Base-by-base conservation (phyloP, 108 stramenopile genomes). In the Stephanodiscus triporus region DNA sequence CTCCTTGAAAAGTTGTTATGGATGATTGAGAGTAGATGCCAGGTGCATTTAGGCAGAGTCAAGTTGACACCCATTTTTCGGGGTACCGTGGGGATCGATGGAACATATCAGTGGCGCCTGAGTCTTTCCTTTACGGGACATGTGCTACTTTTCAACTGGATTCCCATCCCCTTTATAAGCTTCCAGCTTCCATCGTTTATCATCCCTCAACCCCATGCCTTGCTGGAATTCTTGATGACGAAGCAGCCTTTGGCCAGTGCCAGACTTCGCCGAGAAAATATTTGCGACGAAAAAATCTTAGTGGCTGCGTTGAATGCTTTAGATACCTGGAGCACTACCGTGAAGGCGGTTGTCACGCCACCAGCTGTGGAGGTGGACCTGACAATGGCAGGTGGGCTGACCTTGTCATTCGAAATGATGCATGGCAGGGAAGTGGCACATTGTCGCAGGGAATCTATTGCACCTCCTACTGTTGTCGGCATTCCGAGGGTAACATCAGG, bases 201-300 rank as follows among this genome's bases (percentile, higher is more conserved):
- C 68, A 95, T 95, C 76, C 95, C 95, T 20, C 89, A 88, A 54
- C 92, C 91, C 9, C 91, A 95, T 78, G 91, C 92, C 0, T 79
- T 93, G 40, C 68, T 95, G 66, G 85, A 91, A 59, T 85, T 83
- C 67, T 66, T 95, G 50, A 22, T 91, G 59, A 85, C 92, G 6
- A 49, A 78, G 4, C 92, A 95, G 68, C 95, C 95, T 2, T 77
- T 95, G 64, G 91, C 94, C 2, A 88, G 90, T 22, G 94, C 91
- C 0, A 74, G 76, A 45, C 58, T 95, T 9, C 78, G 64, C n/a
- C 65, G 89, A 29, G 90, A 92, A 62, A 89, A 90, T 30, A 91
- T 95, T 54, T 83, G 88, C 6, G 90, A 90, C 70, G 75, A 90
- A 45, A 71, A 66, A 59, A 90, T 95, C 74, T 77, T 85, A 10